Evolutionary conservation across 805 yeast genomes (phyloP), one percentile per base, ranked within the genome.

Genomic region (Ogataea wickerhamii): DNA sequence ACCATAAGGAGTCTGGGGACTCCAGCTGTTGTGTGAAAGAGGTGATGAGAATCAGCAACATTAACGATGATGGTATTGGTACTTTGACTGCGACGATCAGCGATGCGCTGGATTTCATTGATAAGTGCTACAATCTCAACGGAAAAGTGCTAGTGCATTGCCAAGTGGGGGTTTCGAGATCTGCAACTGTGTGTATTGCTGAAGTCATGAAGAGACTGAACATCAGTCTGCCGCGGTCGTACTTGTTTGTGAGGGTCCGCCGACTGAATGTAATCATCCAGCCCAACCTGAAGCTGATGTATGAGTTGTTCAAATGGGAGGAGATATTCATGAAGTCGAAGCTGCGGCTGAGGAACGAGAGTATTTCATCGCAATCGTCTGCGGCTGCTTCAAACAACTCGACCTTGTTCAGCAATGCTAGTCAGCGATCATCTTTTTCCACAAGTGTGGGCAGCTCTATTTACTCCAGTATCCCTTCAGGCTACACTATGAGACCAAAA

Each of bases 181-280:
- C 95, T 3, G 98, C 97, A 0, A 87, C 97, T 0, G 94, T 91
- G 8, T 91, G 94, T 50, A 91, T 91, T 48, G 96, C 96, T 1
- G 97, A 88, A 56, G 91, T 87, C 26, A 89, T 91, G 96, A 75
- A 77, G 48, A 64, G 95, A 28, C 62, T 84, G 37, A 63, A 74
- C 12, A 65, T 87, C 37, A 75, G 78, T 29, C 64, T 91, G 20
- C 80, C 93, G 2, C 68, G 80, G 22, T 96, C 98, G 0, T 91
- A 89, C 53, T 62, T 89, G 29, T 87, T 71, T 62, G 96, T 88
- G n/a, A 70, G 97, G 28, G 96, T 87, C 3, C 69, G 96, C 36
- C 68, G 98, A 37, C 71, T 91, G 53, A 91, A 91, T 59, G 89
- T 91, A 41, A 87, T 91, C 22, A 91, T 91, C 46, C 98, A 91